Percentiles rank a stretch among this genome's conserved stretches.
Evolutionary conservation across 1,284 basidiomycete genomes (phyloP).

Genomic region (Neonothopanus nambi): DNA sequence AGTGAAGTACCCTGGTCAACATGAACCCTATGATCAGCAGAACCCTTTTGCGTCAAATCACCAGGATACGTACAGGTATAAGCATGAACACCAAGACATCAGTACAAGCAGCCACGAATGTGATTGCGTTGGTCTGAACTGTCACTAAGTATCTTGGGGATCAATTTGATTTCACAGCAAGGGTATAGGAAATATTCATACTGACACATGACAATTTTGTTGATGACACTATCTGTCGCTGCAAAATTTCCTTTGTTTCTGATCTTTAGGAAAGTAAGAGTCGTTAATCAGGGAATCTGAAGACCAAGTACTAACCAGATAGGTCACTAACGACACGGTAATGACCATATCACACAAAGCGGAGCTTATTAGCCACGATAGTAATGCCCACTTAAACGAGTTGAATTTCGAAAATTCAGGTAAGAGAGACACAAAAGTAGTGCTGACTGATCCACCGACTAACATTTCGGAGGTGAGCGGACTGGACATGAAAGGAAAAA

Average conservation of each 20-base stretch:
- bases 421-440: constrained; percentile 1
- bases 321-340: constrained; percentile 2
- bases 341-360: constrained; percentile 7
- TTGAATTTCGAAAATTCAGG: neutral
- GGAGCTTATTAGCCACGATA: constrained; percentile 5
- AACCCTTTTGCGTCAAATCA: neutral
- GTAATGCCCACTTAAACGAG: neutral
- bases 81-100: constrained; percentile 8
- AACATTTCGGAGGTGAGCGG: too few relatives aligned
- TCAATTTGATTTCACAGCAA: neutral
- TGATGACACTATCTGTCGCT: constrained; percentile 5
- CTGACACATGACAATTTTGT: constrained; percentile 9
- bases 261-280: neutral
- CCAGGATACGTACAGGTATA: neutral
- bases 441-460: constrained; percentile 2
- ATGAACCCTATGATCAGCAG: neutral
- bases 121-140: constrained; percentile 9
- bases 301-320: constrained; percentile 1
- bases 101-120: constrained; percentile 5
- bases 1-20: constrained; percentile 9
- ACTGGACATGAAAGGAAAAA: neutral
- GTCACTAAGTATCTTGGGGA: constrained; percentile 2
- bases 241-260: neutral
- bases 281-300: neutral
- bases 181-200: neutral